Base-by-base conservation (phyloP, 1,284 basidiomycete species). In the Meira miltonrushii region DNA sequence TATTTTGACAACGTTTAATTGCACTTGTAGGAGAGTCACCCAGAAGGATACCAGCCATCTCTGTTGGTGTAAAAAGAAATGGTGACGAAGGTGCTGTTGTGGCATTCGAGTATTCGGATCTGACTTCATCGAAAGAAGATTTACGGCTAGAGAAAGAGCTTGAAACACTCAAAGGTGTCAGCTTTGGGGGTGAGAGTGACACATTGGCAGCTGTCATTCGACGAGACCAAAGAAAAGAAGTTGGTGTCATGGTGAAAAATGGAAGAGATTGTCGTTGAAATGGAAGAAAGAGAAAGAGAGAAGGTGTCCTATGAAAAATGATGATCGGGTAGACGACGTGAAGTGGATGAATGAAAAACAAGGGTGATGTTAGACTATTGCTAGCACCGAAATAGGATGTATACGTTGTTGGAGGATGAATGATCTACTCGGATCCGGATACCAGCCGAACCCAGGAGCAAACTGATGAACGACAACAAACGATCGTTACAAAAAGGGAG, bases 371-470 rank as follows among this genome's bases (percentile, higher is more conserved):
- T 3, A 33, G 28, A 33, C 28, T 33, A 8, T 33, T 33, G 28
- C 8, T 33, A 8, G 8, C 8, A 4, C 28, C 28, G 8, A 33
- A 33, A 33, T 33, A 33, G 4, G 28, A 33, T 8, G 3, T 33
- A 33, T 33, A 33, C 28, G 28, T 33, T 33, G 28, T 33, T 33
- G 3, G 28, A 33, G 28, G 28, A 33, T 33, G 8, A 33, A 4
- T n/a, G n/a, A n/a, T 4, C 7, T 23, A 7, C 25, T 23, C 21
- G n/a, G 46, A 23, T 23, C 46, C n/a, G 46, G 17, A 48, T 5
- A 23, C 46, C 46, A 48, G 46, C 46, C 46, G 46, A 21, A 23
- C 46, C 46, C 25, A 12, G 46, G 25, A 17, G 21, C 46, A 13
- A 48, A 23, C 10, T 43, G 41, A 10, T n/a, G 41, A 21, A n/a